Conservation (phyloP, 1,284 basidiomycete genomes). For the Melampsora americana region DNA sequence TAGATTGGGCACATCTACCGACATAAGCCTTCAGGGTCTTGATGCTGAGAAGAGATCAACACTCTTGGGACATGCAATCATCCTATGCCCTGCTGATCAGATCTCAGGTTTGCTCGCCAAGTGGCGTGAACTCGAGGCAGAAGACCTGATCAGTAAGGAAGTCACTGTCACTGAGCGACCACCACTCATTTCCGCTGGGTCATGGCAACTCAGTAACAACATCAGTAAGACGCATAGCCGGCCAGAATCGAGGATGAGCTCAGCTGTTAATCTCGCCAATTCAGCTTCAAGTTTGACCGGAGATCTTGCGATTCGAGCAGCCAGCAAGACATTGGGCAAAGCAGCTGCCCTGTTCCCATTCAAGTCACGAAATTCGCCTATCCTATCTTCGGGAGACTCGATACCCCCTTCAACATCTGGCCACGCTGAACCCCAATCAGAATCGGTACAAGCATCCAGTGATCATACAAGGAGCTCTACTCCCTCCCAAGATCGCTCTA, state of each 20-base stretch:
- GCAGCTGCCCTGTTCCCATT: conserved; percentile 40
- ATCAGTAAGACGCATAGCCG: neutral
- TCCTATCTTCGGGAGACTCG: neutral
- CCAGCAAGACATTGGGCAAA: conserved; percentile 31
- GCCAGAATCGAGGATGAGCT: neutral
- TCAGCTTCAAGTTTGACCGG: conserved; percentile 6
- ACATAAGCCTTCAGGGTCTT: conserved; percentile 61
- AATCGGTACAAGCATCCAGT: neutral
- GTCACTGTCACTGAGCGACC: neutral
- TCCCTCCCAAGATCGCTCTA: neutral
- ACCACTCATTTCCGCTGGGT: neutral
- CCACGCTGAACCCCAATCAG: neutral
- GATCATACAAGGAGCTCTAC: neutral
- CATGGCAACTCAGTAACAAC: neutral
- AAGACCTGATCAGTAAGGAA: neutral
- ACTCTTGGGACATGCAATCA: conserved; percentile 75
- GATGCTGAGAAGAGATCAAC: conserved; percentile 66
- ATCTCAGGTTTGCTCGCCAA: conserved; percentile 68
- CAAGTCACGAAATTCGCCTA: conserved; percentile 17
- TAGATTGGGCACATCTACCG: conserved; percentile 63
- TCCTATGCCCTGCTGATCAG: conserved; percentile 77
- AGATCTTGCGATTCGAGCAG: conserved; percentile 10
- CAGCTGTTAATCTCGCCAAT: neutral
- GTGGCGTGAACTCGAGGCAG: conserved; percentile 61
- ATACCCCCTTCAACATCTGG: neutral